phyloP scores from a whole-genome alignment of 176 grass and related monocot genomes.

The Oryza meridionalis region DNA sequence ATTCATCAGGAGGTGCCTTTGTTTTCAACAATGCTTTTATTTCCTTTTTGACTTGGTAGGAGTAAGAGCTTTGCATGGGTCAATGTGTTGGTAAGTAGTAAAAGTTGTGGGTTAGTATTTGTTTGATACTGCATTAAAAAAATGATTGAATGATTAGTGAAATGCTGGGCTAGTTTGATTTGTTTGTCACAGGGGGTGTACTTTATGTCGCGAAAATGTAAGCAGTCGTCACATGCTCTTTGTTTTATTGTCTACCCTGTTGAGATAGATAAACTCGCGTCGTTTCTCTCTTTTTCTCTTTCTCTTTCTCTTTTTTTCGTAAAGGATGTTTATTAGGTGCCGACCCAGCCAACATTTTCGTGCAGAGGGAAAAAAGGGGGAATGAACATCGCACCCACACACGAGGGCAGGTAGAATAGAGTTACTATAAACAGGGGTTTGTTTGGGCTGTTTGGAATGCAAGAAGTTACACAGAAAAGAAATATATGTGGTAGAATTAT shows the following conservation, averaged over 20 bases:
- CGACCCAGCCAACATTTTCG: too few species aligned
- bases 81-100: background rate
- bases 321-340: background rate
- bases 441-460: background rate
- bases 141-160: background rate
- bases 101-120: background rate
- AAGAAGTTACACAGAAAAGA: too few species aligned
- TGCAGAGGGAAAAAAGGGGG: too few species aligned
- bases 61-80: background rate
- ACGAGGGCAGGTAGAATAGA: too few species aligned
- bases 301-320: background rate
- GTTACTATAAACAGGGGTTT: too few species aligned
- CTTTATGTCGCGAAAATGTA: background rate
- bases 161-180: background rate
- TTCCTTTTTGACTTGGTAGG: background rate
- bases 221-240: background rate
- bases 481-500: background rate
- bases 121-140: background rate
- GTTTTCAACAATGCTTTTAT: background rate
- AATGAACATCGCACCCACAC: too few species aligned
- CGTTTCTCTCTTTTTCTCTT: background rate
- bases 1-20: background rate
- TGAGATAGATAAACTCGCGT: background rate
- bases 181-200: background rate
- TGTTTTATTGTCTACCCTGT: background rate